Base-by-base conservation (phyloP, 441 rosid genomes). In the Gossypium trilobum region DNA sequence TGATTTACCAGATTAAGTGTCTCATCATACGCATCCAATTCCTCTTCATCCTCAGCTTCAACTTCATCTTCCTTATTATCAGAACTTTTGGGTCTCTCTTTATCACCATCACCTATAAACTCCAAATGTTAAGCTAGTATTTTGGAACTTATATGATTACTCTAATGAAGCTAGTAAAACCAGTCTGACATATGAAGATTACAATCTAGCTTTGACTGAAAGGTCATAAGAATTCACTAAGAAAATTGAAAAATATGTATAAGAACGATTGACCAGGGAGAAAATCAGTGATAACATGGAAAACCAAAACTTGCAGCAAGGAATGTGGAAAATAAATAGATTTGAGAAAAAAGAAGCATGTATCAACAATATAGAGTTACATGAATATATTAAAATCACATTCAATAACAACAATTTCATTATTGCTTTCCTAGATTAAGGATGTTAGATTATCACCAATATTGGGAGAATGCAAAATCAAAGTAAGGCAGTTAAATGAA, bases 11-110 rank as follows among this genome's bases (percentile, higher is more conserved):
- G 74, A 87, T 87, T 86, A 72, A 80, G 78, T 36, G 82, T 87
- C 48, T 83, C 95, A 72, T 83, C 95, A 72, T 85, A 80, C 51
- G 74, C 86, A 83, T 88, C 97, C 52, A 87, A 62, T 76, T 89
- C 94, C 71, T 95, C 99, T 72, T 84, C 90, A 46, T 86, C 91
- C 72, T 87, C 95, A 73, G 82, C 87, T 13, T 85, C 91, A 68
- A 73, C 76, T 44, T 84, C 89, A 55, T 78, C 82, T n/a, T 44
- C 87, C 68, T 73, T 87, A 55, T 84, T 82, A 62, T 79, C 82
- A 73, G 55, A 60, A 73, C 63, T 79, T 54, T 76, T 74, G 23
- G 55, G 33, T 73, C 76, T 82, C 54, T 80, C 88, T 78, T 56
- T 68, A 48, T 78, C 84, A 52, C 78, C 85, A 44, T 82, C 72